Evolutionary conservation across 73 alveolate species (phyloP), one percentile per base, ranked within the genome.

Genomic region (Paramecium primaurelia): DNA sequence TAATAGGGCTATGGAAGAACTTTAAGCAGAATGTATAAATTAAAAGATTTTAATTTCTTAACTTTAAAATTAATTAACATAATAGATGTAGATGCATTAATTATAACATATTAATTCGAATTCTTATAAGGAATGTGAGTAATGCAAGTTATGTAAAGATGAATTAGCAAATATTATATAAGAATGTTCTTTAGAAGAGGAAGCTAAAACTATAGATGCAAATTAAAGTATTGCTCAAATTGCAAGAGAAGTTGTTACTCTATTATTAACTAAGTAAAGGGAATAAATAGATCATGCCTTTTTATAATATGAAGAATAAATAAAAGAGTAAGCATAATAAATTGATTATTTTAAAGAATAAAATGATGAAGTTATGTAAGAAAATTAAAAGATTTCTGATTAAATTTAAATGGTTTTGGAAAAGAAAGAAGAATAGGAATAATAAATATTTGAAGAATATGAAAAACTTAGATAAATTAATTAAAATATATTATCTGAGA

Each of bases 121-220:
- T 54, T 54, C 28, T 18, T 64, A 22, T 28, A 64, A 64, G 22
- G 51, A 25, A 80, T 80, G 91, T 26, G 47, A 80, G 25, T 9
- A 80, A 80, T 80, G 91, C 34, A 26, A 80, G 45, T 42, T 32
- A 26, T 42, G 71, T 8, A 80, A 44, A 7, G 91, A 80, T 25
- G 91, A 80, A 49, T 11, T 80, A 18, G 73, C 71, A 1, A 45
- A 80, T 45, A 80, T 80, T 2, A 80, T 80, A 5, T 20, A 80
- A 45, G 91, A 80, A 22, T 40, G 91, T 80, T 34, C 47, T 25
- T 26, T 80, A 11, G 91, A 80, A 26, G 91, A 80, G 8, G 91
- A 80, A 38, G 58, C 59, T 1, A 73, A 18, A 8, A 36, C 45
- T 4, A 64, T 64, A 11, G 47, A 64, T 64, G 84, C 84, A 3